Base-by-base conservation (phyloP, 2,329 filamentous ascomycete species). In the Sporothrix pallida region DNA sequence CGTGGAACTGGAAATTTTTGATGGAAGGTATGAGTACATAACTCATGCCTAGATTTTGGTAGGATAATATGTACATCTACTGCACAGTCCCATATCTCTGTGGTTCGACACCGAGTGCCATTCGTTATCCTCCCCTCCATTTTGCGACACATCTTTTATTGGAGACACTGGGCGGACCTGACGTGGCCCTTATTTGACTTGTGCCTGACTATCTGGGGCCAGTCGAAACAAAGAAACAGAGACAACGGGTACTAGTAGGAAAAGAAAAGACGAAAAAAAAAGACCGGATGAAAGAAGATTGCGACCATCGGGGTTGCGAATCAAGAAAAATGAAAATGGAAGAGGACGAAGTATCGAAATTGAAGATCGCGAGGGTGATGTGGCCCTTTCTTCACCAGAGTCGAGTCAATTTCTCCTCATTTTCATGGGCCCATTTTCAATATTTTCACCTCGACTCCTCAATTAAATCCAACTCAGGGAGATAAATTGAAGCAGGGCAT, bases 161-260 rank as follows among this genome's bases (percentile, higher is more conserved):
- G 62, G 62, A 23, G 62, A 5, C 12, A 46, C n/a, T 23, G 10
- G 62, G 62, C 42, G 37, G 44, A 2, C 46, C 63, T 50, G 44
- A 52, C 63, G 63, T 68, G 63, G 63, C 63, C 63, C 63, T 68
- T 52, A 68, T 15, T 68, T n/a, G 63, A 37, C 63, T 68, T 68
- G 63, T 68, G 46, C 63, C 63, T 68, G 63, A 68, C 63, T 68
- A 52, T 65, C 46, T 52, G 46, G 26, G 46, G 23, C 65, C 46
- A 68, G 65, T 50, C 12, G 65, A 52, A 46, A 52, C 63, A 52
- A 37, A 50, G 42, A 67, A 48, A 23, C 20, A 8, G 26, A 48
- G 44, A 10, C 44, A 10, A 46, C 62, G 46, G 63, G 60, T 23
- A 15, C 44, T 67, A 62, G 23, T 12, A 23, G 52, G 17, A 23